A percentile compares a stretch with the other conserved stretches of the same genome.
phyloP scores from a whole-genome alignment of 192 early-diverging fungal species.

The Funneliformis mosseae region DNA sequence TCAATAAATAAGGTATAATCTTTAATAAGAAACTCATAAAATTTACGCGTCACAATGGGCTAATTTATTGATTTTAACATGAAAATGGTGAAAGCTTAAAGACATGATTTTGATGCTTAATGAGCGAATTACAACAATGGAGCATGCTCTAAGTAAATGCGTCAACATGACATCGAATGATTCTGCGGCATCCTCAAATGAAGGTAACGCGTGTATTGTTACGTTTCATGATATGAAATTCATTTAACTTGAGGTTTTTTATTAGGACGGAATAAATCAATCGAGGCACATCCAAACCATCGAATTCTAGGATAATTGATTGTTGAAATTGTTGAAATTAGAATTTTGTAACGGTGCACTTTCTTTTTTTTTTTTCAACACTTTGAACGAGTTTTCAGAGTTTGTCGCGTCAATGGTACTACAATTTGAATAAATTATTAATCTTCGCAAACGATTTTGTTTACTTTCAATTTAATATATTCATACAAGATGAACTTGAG shows the following conservation, averaged over 20 bases:
- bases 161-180: background rate
- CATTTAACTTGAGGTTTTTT: background rate
- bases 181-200: background rate
- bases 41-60: background rate
- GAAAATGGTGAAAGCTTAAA: background rate
- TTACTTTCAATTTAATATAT: too few relatives aligned
- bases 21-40: background rate
- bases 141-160: background rate
- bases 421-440: too few relatives aligned
- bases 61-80: background rate
- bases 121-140: background rate
- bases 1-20: conserved; percentile 24
- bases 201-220: background rate
- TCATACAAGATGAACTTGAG: too few relatives aligned
- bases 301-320: background rate
- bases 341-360: background rate
- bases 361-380: too few relatives aligned
- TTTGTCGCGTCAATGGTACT: too few relatives aligned
- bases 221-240: background rate
- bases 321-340: background rate
- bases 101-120: conserved; percentile 3
- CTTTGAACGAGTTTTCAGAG: too few relatives aligned
- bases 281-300: background rate
- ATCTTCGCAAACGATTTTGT: too few relatives aligned
- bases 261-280: background rate